Evolutionary conservation across 1,284 basidiomycete genomes (phyloP).

Genomic region (Acaromyces ingoldii): DNA sequence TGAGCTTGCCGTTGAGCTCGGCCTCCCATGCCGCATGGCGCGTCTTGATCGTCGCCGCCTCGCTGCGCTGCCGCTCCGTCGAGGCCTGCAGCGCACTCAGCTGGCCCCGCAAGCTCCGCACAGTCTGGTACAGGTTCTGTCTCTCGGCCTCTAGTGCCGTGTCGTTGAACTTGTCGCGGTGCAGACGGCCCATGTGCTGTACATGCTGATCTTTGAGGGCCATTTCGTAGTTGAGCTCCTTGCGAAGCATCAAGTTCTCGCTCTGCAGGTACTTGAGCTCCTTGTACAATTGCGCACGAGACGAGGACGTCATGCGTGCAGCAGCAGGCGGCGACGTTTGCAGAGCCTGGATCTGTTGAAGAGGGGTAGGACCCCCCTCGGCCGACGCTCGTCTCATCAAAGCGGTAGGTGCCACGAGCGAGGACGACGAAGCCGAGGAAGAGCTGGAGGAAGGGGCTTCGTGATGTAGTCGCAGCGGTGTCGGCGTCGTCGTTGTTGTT

Average conservation of each 20-base stretch:
- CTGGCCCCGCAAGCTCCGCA: slow-evolving; percentile 28
- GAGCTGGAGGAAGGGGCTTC: too few relatives aligned
- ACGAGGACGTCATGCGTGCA: too few relatives aligned
- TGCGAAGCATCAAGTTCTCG: slow-evolving; percentile 41
- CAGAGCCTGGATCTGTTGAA: too few relatives aligned
- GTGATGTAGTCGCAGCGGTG: too few relatives aligned
- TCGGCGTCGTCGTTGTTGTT: too few relatives aligned
- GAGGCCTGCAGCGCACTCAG: slow-evolving; percentile 17
- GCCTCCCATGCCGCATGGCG: slow-evolving; percentile 43
- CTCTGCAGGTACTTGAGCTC: slow-evolving; percentile 17
- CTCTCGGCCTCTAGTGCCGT: slow-evolving; percentile 47
- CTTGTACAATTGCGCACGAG: not conserved
- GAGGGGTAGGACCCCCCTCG: too few relatives aligned
- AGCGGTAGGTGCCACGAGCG: too few relatives aligned
- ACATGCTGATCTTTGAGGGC: slow-evolving; percentile 51
- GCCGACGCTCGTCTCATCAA: too few relatives aligned
- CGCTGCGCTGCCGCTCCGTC: slow-evolving; percentile 30
- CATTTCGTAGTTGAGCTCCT: slow-evolving; percentile 49
- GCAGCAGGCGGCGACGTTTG: too few relatives aligned
- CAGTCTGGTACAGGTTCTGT: slow-evolving; percentile 45
- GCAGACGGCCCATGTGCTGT: slow-evolving; percentile 48
- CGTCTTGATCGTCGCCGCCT: slow-evolving; percentile 27
- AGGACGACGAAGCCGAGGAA: too few relatives aligned
- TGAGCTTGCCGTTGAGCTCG: slow-evolving; percentile 45
- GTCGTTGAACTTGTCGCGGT: slow-evolving; percentile 45